Conservation (phyloP, 768 basidiomycete genomes). For the Tubosaeta sp. region DNA sequence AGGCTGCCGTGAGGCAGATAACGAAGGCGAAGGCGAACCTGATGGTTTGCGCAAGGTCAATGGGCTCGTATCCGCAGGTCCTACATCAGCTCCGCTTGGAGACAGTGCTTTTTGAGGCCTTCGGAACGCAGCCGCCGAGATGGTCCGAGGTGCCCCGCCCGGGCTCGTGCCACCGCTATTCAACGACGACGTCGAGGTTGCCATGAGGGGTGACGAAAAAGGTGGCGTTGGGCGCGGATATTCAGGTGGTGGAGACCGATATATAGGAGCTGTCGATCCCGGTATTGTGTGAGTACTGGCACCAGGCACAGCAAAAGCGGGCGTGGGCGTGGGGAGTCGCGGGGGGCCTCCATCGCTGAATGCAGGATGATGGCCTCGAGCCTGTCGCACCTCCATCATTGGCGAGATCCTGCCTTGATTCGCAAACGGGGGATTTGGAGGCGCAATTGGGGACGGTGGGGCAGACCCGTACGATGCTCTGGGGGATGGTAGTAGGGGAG, state of each 20-base stretch:
- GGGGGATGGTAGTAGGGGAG: background rate
- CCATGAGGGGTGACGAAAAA: conserved; percentile 29
- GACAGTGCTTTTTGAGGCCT: conserved; percentile 40
- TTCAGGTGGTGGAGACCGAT: conserved; percentile 41
- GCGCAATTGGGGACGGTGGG: conserved; percentile 27
- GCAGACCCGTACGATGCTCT: conserved; percentile 15
- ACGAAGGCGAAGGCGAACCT: conserved; percentile 2
- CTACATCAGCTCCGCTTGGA: conserved; percentile 18
- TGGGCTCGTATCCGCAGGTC: conserved; percentile 44
- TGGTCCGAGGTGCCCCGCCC: conserved; percentile 47
- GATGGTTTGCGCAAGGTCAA: conserved; percentile 46
- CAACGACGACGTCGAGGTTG: conserved; percentile 33
- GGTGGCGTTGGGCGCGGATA: conserved; percentile 37
- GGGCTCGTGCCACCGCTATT: conserved; percentile 22
- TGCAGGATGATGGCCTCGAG: background rate
- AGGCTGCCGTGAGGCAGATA: conserved; percentile 28
- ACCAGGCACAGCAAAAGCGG: background rate
- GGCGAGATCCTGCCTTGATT: conserved; percentile 20
- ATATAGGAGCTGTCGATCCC: conserved; percentile 2
- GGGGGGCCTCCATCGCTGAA: conserved; percentile 5
- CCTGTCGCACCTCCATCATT: conserved; percentile 6
- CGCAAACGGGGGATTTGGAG: conserved; percentile 41
- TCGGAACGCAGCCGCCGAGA: conserved; percentile 73
- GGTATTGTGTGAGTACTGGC: conserved; percentile 1
- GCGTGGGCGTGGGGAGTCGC: conserved; percentile 8